A percentile compares a stretch with the other conserved stretches of the same genome.
These are phyloP conservation scores for Yamadazyma membranifaciens DNA, from an alignment of 1,139 yeast genomes.

Conservation along the genomic window DNA sequence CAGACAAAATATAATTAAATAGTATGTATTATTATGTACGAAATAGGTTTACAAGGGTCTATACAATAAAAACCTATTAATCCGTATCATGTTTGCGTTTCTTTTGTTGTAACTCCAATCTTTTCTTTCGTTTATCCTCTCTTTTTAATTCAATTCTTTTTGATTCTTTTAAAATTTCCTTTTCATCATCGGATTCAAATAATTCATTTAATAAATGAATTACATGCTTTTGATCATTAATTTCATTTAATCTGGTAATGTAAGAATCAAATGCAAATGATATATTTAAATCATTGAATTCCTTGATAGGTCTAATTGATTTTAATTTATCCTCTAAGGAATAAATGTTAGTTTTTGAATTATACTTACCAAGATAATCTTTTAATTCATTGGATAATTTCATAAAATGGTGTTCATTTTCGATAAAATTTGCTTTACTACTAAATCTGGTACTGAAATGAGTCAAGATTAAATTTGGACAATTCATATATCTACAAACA, in stretches of 20 bases:
- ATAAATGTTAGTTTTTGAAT: conserved; percentile 27
- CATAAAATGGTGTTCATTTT: conserved; percentile 23
- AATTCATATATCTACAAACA: conserved; percentile 69
- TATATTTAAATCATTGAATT: conserved; percentile 31
- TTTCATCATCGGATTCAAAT: conserved; percentile 20
- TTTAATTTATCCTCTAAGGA: conserved; percentile 12
- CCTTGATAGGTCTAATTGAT: conserved; percentile 10
- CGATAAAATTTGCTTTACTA: conserved; percentile 49
- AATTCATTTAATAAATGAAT: conserved; percentile 16
- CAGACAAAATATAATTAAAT: no score
- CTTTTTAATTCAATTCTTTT: conserved; percentile 30
- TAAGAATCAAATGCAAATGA: conserved; percentile 45
- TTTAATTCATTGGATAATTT: conserved; percentile 23
- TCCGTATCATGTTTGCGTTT: conserved; percentile 4
- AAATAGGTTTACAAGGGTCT: background rate
- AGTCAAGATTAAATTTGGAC: conserved; percentile 70
- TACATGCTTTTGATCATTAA: conserved; percentile 18
- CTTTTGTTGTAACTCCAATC: conserved; percentile 21
- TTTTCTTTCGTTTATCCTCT: conserved; percentile 34
- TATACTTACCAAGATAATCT: conserved; percentile 24
- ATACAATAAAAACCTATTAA: background rate
- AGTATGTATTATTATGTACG: background rate
- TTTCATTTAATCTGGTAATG: conserved; percentile 27
- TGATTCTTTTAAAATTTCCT: conserved; percentile 23
- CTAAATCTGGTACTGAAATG: conserved; percentile 94